phyloP scores from a whole-genome alignment of 2,329 filamentous ascomycete genomes.

The Neonectria coccinea region DNA sequence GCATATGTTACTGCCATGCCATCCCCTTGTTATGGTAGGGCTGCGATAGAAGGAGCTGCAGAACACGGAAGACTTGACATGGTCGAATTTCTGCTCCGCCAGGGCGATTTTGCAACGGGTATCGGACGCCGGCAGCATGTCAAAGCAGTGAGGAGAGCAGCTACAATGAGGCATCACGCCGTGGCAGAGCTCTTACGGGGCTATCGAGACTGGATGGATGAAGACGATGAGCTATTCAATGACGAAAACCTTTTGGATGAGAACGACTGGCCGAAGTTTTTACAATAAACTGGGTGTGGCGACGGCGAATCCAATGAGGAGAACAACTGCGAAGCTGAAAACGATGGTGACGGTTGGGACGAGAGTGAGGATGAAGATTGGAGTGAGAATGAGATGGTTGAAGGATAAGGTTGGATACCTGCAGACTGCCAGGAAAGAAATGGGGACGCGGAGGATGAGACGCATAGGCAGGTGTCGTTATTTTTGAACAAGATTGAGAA shows the following conservation, averaged over 20 bases:
- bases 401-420: too few relatives aligned
- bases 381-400: background rate
- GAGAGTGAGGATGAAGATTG: background rate
- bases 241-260: background rate
- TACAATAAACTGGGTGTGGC: too few relatives aligned
- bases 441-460: background rate
- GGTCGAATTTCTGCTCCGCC: background rate
- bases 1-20: conserved; percentile 2
- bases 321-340: too few relatives aligned
- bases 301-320: too few relatives aligned
- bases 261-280: too few relatives aligned
- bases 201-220: background rate
- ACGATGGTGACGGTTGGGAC: too few relatives aligned
- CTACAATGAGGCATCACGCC: accelerated
- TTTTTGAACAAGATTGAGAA: too few relatives aligned
- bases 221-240: background rate
- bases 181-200: background rate
- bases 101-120: background rate
- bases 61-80: conserved; percentile 14
- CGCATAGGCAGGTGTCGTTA: too few relatives aligned
- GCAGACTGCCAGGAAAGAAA: background rate
- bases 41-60: conserved; percentile 18
- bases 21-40: accelerated
- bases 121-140: background rate
- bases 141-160: background rate